Base-by-base conservation (phyloP, 2,329 filamentous ascomycete genomes). In the Ilyonectria destructans region DNA sequence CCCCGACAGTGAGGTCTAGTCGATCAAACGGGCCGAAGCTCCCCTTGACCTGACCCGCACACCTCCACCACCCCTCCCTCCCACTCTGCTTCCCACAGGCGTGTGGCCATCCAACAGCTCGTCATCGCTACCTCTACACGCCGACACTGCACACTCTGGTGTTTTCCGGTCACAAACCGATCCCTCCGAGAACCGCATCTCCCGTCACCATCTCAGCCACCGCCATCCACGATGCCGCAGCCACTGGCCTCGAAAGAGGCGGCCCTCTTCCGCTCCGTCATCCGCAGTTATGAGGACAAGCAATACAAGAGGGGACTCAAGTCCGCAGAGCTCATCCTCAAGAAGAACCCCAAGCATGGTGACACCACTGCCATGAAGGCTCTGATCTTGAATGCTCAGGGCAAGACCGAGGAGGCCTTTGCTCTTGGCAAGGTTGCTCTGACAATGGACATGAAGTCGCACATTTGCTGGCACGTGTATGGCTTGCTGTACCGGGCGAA, bases 321-420 rank as follows among this genome's bases (percentile, higher is more conserved):
- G 85, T 92, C 93, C 54, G 96, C 96, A 75, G 96, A 99, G 81
- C 94, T 98, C 83, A 97, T 99, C 80, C 90, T 99, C 74, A 93
- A 93, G 81, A 98, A 98, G 83, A 91, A 93, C 79, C 94, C 96
- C 48, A 96, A 94, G 77, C 96, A 99, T 92, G 97, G 95, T 79
- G 97, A 99, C 82, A 99, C 96, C 26, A 92, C 97, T 84, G 97
- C 96, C 62, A 99, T 99, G 96, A 99, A 99, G 85, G 96, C 96
- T 64, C 87, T 99, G 74, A 98, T 98, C 74, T 90, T 98, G 82
- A 98, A 97, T 82, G 92, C 93, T 51, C 92, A 96, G 82, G 94
- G 95, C 75, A 96, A 97, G 83, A 91, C 92, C 33, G 94, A 97
- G 65, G 96, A 99, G 84, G 97, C 97, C 0, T 99, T 99, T 80